Evolutionary conservation across 2,329 filamentous ascomycete genomes (phyloP).

Genomic region (Colletotrichum spaethianum): DNA sequence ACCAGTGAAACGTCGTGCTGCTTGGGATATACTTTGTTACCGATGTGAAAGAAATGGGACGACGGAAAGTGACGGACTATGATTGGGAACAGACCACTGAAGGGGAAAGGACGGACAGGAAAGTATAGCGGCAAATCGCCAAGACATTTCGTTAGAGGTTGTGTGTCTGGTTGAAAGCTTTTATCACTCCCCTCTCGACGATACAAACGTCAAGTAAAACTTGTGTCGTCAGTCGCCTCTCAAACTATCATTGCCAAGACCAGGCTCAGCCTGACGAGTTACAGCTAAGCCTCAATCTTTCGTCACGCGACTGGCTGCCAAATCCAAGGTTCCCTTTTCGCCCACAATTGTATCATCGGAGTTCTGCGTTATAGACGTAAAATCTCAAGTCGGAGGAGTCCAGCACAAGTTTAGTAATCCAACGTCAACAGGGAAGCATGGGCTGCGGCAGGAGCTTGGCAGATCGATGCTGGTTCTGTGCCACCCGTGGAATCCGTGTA

Average conservation of each 20-base stretch:
- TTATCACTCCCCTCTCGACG: slow-evolving; percentile 7
- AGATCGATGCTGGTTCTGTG: neutral
- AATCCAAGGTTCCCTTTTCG: neutral
- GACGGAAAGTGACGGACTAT: neutral
- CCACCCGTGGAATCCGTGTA: slow-evolving; percentile 27
- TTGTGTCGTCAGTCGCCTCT: slow-evolving; percentile 4
- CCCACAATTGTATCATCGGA: slow-evolving; percentile 1
- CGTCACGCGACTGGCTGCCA: slow-evolving; percentile 19
- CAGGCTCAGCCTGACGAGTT: slow-evolving; percentile 13
- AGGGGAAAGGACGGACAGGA: slow-evolving; percentile 7
- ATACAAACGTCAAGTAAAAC: neutral
- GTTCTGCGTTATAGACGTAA: neutral
- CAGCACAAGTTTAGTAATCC: neutral
- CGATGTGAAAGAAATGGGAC: slow-evolving; percentile 10
- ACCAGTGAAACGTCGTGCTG: slow-evolving; percentile 26
- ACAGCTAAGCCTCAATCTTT: slow-evolving; percentile 35
- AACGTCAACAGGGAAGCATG: slow-evolving; percentile 9
- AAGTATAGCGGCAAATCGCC: slow-evolving; percentile 16
- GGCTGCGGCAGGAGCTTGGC: slow-evolving; percentile 22
- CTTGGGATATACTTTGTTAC: neutral
- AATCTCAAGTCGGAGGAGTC: slow-evolving; percentile 6
- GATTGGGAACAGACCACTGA: neutral
- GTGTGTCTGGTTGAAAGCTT: slow-evolving; percentile 36
- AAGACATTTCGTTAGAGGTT: slow-evolving; percentile 18
- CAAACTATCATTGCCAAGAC: slow-evolving; percentile 23